Base-by-base conservation (phyloP, 192 early-diverging fungal genomes). In the Entrophospora sp. region DNA sequence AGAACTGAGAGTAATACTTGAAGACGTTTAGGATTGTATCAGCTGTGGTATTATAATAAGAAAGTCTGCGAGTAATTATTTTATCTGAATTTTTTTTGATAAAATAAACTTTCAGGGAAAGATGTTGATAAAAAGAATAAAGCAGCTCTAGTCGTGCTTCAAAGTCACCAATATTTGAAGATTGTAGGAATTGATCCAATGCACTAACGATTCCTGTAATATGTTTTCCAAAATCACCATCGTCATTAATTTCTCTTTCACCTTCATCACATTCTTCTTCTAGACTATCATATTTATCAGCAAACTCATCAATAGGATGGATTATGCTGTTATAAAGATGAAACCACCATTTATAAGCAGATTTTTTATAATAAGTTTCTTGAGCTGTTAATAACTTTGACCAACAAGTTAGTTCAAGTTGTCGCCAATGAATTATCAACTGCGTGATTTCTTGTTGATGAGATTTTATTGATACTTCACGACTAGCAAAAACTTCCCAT, bases 401-500 rank as follows among this genome's bases (percentile, higher is more conserved):
- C 97, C 97, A 99, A 58, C 86, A 80, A 46, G 85, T 84, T 20
- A 99, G 77, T 73, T 99, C 97, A 3, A 89, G 69, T 76, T 94
- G 90, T 56, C 97, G 79, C 97, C 97, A 99, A 20, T 80, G 75
- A 0, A 97, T 81, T 44, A 99, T 92, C 51, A 93, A 67, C 3
- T 58, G 32, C 2, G 84, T 85, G 0, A 93, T 76, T 12, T 87
- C 83, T 7, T 87, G 83, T 55, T 87, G 82, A 40, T 86, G 79
- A 30, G 72, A 68, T 37, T 86, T 81, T 31, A 97, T 63, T 7
- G 92, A 91, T 25, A 89, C 85, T 22, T 91, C 88, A 16, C 82
- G 75, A 63, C 85, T 85, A 9, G 95, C 92, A 62, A 91, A 93
- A 13, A 83, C 72, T 73, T 97, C 85, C 97, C 97, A 99, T 70